phyloP scores from a whole-genome alignment of 1,139 yeast genomes.

The Lodderomyces orthopsilosis region DNA sequence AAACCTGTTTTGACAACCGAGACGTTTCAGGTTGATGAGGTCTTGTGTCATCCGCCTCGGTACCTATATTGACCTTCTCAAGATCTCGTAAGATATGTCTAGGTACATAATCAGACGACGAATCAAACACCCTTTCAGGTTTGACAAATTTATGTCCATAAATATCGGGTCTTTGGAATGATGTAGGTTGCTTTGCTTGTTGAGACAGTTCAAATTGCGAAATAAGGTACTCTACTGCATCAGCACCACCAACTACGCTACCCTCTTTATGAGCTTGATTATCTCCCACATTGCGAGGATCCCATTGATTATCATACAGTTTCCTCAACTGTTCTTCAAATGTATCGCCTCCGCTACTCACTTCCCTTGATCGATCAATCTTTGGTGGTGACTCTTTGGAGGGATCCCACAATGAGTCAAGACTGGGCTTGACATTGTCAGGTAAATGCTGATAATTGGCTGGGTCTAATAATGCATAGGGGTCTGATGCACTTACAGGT shows the following conservation, averaged over 20 bases:
- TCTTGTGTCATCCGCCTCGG: slow-evolving; percentile 3
- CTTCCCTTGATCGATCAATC: not conserved
- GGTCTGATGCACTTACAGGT: slow-evolving; percentile 14
- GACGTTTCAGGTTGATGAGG: slow-evolving; percentile 5
- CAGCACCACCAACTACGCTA: not conserved
- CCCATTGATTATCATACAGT: slow-evolving; percentile 11
- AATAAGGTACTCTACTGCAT: slow-evolving; percentile 2
- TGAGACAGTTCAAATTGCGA: slow-evolving; percentile 5
- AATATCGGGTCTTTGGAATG: slow-evolving; percentile 9
- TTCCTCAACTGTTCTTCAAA: not conserved
- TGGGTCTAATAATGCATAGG: slow-evolving; percentile 26
- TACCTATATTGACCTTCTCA: slow-evolving; percentile 11
- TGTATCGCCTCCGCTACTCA: slow-evolving; percentile 1
- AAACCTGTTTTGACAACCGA: slow-evolving; percentile 7
- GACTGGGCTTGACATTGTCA: slow-evolving; percentile 17
- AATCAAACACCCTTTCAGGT: slow-evolving; percentile 35
- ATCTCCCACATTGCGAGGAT: slow-evolving; percentile 18
- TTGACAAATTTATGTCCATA: slow-evolving; percentile 16
- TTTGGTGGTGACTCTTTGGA: slow-evolving; percentile 35
- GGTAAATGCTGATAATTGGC: slow-evolving; percentile 26
- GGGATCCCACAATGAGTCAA: slow-evolving; percentile 41
- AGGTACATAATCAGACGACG: slow-evolving; percentile 27
- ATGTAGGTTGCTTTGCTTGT: not conserved
- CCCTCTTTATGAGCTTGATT: slow-evolving; percentile 8
- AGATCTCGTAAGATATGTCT: slow-evolving; percentile 21